Conservation (phyloP, 225 moss, liverwort and hornwort genomes). For the Lunularia cruciata region DNA sequence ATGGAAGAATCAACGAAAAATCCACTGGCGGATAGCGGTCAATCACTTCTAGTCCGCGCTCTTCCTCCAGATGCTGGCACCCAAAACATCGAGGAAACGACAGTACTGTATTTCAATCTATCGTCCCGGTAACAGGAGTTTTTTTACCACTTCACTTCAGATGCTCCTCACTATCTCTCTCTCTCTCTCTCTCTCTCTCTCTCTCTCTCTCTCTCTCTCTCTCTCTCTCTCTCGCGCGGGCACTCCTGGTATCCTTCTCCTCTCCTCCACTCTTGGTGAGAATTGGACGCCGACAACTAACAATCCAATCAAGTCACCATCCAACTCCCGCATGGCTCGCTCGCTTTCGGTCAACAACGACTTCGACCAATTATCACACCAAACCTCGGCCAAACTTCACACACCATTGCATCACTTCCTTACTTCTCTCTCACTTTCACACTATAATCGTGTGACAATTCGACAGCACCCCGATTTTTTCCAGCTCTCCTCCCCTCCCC, state of each 20-base stretch:
- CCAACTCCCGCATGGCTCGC: conserved; percentile 10
- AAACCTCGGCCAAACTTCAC: conserved; percentile 21
- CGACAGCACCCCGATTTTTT: not conserved
- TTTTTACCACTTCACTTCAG: no score
- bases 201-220: not conserved
- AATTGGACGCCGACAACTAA: not conserved
- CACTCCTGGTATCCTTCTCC: not conserved
- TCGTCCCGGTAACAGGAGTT: not conserved
- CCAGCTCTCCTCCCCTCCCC: conserved; percentile 12
- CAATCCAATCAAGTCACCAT: conserved; percentile 10
- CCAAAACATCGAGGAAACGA: no score
- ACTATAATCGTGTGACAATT: not conserved
- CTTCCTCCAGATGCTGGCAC: no score
- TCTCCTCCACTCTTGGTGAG: not conserved
- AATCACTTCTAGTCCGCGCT: no score
- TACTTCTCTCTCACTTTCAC: not conserved
- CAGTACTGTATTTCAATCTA: not conserved
- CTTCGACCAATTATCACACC: conserved; percentile 16
- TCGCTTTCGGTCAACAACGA: conserved; percentile 16
- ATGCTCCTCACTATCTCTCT: not conserved
- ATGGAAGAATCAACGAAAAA: not conserved
- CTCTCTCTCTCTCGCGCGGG: no score
- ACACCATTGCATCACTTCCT: not conserved
- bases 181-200: conserved; percentile 1
- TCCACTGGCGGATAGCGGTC: no score